A percentile compares a stretch with the other conserved stretches of the same genome.
Evolutionary conservation across 495 filamentous ascomycete genomes (phyloP).

Genomic region (Hypoxylon intermedium): DNA sequence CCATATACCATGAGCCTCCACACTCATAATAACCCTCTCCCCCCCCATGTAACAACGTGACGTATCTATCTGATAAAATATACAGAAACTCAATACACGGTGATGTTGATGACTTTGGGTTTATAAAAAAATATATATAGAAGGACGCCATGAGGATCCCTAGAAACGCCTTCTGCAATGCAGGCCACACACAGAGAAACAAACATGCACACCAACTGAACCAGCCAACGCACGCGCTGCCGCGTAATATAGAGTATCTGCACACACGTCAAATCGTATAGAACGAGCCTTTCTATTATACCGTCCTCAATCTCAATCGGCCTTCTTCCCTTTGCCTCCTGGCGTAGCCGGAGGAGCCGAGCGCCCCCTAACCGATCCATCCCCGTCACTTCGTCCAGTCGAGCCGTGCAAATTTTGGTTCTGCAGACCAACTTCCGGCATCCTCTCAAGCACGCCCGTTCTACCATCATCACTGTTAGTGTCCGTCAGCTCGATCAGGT

Average conservation of each 20-base stretch:
- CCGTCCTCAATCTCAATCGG: slow-evolving; percentile 35
- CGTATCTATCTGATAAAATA: neutral
- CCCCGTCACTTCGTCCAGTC: slow-evolving; percentile 44
- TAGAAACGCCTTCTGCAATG: slow-evolving; percentile 42
- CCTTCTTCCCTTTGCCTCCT: slow-evolving; percentile 45
- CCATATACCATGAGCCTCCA: neutral
- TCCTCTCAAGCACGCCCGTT: slow-evolving; percentile 11
- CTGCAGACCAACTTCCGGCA: slow-evolving; percentile 22
- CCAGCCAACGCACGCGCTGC: slow-evolving; percentile 8
- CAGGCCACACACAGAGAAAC: slow-evolving; percentile 22
- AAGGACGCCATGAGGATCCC: slow-evolving; percentile 9
- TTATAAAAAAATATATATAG: neutral
- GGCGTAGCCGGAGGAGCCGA: slow-evolving; percentile 5
- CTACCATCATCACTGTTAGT: slow-evolving; percentile 60
- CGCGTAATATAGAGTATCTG: neutral
- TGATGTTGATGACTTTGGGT: no score
- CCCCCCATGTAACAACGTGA: neutral
- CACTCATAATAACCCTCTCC: neutral
- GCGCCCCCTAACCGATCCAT: slow-evolving; percentile 39
- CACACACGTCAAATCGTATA: slow-evolving; percentile 18
- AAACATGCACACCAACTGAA: neutral
- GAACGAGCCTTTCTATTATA: neutral
- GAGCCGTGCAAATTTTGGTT: slow-evolving; percentile 36
- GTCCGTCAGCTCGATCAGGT: slow-evolving; percentile 87
- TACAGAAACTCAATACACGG: no score